A percentile compares a stretch with the other conserved stretches of the same genome.
Evolutionary conservation across 1,284 basidiomycete species (phyloP).

Genomic region (Rhodotorula sp.): DNA sequence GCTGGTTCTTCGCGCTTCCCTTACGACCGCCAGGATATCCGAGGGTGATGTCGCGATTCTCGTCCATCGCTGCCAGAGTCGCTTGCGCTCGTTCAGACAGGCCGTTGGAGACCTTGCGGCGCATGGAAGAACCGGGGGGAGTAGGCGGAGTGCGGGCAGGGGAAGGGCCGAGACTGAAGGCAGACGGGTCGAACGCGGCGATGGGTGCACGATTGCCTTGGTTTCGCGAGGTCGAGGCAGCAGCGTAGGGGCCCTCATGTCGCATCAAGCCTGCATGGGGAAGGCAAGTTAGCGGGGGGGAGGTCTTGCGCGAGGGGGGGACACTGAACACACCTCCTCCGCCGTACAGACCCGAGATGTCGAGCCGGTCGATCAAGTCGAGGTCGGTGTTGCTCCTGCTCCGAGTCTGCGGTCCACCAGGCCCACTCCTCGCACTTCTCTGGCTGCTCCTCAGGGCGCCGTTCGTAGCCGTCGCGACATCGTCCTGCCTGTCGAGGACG

Average conservation of each 20-base stretch:
- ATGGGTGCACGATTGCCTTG: conserved; percentile 36
- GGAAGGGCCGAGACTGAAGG: conserved; percentile 20
- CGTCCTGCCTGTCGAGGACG: conserved; percentile 9
- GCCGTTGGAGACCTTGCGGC: conserved; percentile 8
- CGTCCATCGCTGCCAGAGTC: not conserved
- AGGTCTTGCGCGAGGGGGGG: not conserved
- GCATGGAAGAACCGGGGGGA: not conserved
- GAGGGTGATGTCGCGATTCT: conserved; percentile 16
- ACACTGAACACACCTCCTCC: conserved; percentile 33
- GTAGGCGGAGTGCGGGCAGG: not conserved
- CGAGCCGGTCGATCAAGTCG: conserved; percentile 42
- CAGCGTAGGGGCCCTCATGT: conserved; percentile 41
- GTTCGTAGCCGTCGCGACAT: not conserved
- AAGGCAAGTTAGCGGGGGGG: not conserved
- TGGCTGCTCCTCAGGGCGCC: conserved; percentile 1
- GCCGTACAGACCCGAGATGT: conserved; percentile 41
- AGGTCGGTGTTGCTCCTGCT: conserved; percentile 31
- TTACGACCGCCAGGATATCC: conserved; percentile 1
- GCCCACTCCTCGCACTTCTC: not conserved
- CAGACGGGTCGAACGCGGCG: conserved; percentile 38
- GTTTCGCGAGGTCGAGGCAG: conserved; percentile 29
- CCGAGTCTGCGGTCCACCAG: conserved; percentile 8
- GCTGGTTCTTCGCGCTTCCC: conserved; percentile 21
- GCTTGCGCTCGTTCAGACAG: not conserved
- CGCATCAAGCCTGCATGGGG: conserved; percentile 27